phyloP scores from a whole-genome alignment of 495 filamentous ascomycete species.

The Penicillium manginii region DNA sequence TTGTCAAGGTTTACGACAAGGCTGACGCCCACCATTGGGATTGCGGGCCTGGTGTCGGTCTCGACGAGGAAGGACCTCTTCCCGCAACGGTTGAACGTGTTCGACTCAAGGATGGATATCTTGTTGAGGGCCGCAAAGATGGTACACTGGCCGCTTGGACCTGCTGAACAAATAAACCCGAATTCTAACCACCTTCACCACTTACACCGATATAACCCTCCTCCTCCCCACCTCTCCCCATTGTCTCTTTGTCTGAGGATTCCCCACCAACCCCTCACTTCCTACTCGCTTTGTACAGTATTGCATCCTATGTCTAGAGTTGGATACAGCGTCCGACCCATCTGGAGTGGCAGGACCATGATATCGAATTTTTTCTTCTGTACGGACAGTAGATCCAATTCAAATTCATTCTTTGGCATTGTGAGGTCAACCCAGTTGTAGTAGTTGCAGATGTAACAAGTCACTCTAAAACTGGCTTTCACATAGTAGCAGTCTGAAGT shows the following conservation, averaged over 20 bases:
- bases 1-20: conserved; percentile 98
- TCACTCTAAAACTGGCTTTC: not conserved
- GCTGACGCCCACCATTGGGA: conserved; percentile 95
- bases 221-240: conserved; percentile 10
- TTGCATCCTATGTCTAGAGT: conserved; percentile 25
- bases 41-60: conserved; percentile 79
- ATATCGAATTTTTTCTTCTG: conserved; percentile 13
- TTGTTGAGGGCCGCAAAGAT: conserved; percentile 87
- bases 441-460: not conserved
- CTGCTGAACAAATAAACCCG: conserved; percentile 53
- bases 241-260: conserved; percentile 16
- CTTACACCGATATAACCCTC: not conserved
- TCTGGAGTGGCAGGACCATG: conserved; percentile 19
- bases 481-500: not conserved
- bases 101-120: conserved; percentile 90
- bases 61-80: conserved; percentile 61
- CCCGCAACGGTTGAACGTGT: conserved; percentile 83
- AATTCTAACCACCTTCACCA: not conserved
- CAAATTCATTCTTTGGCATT: conserved; percentile 15
- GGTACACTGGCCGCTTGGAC: conserved; percentile 92
- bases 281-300: conserved; percentile 33
- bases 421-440: not conserved
- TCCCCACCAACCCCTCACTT: conserved; percentile 5
- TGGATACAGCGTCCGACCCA: conserved; percentile 21
- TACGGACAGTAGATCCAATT: conserved; percentile 14